Evolutionary conservation across 2,329 filamentous ascomycete genomes (phyloP), one percentile per base, ranked within the genome.

Genomic region (Penicillium sp.): DNA sequence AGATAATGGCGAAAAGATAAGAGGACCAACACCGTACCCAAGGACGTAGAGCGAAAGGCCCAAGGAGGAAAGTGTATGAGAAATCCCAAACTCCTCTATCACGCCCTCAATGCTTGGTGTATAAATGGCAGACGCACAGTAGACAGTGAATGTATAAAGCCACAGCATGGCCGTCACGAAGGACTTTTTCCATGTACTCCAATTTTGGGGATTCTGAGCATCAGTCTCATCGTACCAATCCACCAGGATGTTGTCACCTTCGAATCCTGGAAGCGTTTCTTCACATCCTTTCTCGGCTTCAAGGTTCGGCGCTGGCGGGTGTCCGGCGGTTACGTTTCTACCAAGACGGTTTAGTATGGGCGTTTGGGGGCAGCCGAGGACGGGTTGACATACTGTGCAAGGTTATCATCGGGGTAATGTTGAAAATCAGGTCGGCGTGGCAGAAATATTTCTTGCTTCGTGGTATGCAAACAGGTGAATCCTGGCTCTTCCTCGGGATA

Each of bases 1-100:
- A 79, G 11, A 79, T 40, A 42, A 27, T 24, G 42, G 42, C 18
- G 18, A 22, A 10, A 43, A 43, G 9, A 43, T n/a, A n/a, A 43
- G 24, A n/a, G 42, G 42, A 14, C 42, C 42, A 16, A 43, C 5
- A n/a, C 42, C 42, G 24, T 43, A 43, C n/a, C 42, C 42, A 9
- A 43, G 9, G n/a, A 43, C 18, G 24, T 43, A 43, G 10, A 43
- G 22, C 18, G 42, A 22, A 21, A 43, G 22, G 22, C 21, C 42
- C 42, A 43, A 43, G 24, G 18, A 22, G 14, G 42, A 29, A n/a
- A 24, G 18, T n/a, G 22, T 11, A 3, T 24, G 21, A 13, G 3
- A 22, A 14, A 43, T 21, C 9, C 42, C 22, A 24, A 43, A 43
- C 6, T 24, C 5, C 18, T 43, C 11, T n/a, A 24, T 14, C 5